These are phyloP conservation scores for Brassica juncea DNA, from an alignment of 345 rosid genomes.

Conservation along the genomic window DNA sequence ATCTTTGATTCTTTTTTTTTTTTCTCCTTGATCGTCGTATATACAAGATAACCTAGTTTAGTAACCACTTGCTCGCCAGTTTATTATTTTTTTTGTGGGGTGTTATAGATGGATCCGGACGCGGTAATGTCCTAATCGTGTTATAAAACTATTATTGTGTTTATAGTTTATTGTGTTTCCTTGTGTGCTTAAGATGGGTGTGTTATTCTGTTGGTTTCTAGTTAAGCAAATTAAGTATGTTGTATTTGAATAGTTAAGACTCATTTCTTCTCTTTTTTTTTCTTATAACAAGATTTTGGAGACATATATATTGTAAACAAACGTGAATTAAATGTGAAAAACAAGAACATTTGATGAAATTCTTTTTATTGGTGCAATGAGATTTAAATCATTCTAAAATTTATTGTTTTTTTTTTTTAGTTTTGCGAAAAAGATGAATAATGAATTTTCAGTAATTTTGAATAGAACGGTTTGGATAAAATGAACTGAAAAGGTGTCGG, in stretches of 20 bases:
- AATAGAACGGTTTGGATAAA: not conserved
- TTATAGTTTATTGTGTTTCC: not conserved
- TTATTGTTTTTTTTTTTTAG: not conserved
- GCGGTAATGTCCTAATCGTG: conserved; percentile 32
- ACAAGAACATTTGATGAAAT: not conserved
- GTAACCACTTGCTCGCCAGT: conserved; percentile 14
- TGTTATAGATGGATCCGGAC: conserved; percentile 26
- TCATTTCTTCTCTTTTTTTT: not conserved
- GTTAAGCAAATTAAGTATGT: conserved; percentile 1
- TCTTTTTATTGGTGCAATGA: not conserved
- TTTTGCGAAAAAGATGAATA: not conserved
- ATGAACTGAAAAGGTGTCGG: not conserved
- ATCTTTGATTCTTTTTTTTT: conserved; percentile 18
- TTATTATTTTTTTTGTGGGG: not conserved
- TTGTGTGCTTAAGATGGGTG: conserved; percentile 26
- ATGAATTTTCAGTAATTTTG: not conserved
- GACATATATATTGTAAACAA: not conserved
- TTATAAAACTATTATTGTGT: not conserved
- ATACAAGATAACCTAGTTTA: conserved; percentile 34
- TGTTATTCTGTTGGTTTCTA: conserved; percentile 31
- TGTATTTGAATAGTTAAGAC: not conserved
- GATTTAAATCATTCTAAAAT: not conserved
- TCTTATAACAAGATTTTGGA: not conserved
- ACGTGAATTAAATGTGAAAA: not conserved
- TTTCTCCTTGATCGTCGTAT: conserved; percentile 32